Conservation (phyloP, 73 alveolate species). For the Diophrys sp. region DNA sequence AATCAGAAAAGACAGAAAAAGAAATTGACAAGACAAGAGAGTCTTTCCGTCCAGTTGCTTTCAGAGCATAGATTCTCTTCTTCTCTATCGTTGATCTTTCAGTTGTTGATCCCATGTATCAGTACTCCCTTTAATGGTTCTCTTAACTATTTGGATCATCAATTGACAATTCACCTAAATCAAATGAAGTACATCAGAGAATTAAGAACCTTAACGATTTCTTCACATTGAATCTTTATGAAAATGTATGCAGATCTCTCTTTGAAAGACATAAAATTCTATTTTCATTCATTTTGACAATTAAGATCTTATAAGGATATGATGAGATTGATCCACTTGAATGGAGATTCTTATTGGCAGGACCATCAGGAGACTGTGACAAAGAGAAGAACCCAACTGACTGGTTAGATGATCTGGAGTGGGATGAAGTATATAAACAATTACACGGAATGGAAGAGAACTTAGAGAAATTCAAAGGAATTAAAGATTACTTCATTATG, state of each 20-base stretch:
- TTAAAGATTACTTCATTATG: slow-evolving; percentile 79
- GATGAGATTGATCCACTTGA: slow-evolving; percentile 67
- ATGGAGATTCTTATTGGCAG: slow-evolving; percentile 97
- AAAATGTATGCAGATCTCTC: slow-evolving; percentile 98
- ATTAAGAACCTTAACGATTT: slow-evolving; percentile 87
- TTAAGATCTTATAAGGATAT: slow-evolving; percentile 87
- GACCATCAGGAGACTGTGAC: slow-evolving; percentile 94
- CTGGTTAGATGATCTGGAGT: slow-evolving; percentile 96
- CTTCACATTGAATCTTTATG: slow-evolving; percentile 96
- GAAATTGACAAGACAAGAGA: slow-evolving; percentile 97
- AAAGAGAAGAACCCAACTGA: slow-evolving; percentile 94
- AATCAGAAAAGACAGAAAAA: slow-evolving; percentile 95
- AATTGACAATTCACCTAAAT: slow-evolving; percentile 96
- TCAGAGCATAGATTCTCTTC: slow-evolving; percentile 97
- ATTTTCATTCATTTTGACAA: slow-evolving; percentile 96
- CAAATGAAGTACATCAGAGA: slow-evolving; percentile 92
- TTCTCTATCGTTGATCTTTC: slow-evolving; percentile 98
- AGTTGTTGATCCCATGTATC: slow-evolving; percentile 94
- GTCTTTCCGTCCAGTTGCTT: slow-evolving; percentile 99
- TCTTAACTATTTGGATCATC: slow-evolving; percentile 96
- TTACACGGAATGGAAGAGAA: slow-evolving; percentile 81
- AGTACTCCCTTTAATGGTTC: slow-evolving; percentile 99
- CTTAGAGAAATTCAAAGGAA: slow-evolving; percentile 87
- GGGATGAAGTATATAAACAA: slow-evolving; percentile 96
- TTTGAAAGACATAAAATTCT: slow-evolving; percentile 98